Conservation (phyloP, 2,329 filamentous ascomycete genomes). For the Calonectria henricotiae region DNA sequence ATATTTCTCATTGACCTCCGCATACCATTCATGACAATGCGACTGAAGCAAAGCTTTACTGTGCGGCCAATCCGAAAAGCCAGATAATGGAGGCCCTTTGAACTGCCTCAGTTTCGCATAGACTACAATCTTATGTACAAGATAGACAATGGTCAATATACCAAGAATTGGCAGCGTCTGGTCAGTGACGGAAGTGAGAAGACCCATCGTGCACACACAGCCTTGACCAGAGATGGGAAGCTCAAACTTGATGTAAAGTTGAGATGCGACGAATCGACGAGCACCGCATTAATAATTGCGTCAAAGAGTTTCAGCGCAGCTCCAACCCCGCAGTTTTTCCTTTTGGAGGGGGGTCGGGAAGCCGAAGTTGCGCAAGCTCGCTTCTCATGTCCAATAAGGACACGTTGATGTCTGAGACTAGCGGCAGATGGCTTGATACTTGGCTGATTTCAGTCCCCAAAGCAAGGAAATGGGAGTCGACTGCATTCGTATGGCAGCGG, state of each 20-base stretch:
- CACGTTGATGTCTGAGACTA: neutral
- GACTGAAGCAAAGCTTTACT: conserved; percentile 32
- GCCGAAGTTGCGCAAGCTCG: conserved; percentile 10
- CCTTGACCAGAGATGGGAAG: neutral
- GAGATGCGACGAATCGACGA: conserved; percentile 1
- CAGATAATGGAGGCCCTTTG: conserved; percentile 23
- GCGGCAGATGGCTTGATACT: neutral
- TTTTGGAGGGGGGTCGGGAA: conserved; percentile 12
- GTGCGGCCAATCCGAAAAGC: conserved; percentile 35
- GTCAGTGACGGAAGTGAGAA: conserved; percentile 5
- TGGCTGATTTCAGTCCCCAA: neutral
- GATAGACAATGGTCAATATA: neutral
- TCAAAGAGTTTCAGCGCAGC: neutral
- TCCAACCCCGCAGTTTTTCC: conserved; percentile 29
- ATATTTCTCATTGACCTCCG: conserved; percentile 24
- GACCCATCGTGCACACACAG: conserved; percentile 15
- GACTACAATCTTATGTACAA: conserved; percentile 10
- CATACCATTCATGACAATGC: conserved; percentile 37
- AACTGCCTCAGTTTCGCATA: conserved; percentile 36
- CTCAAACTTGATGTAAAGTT: neutral
- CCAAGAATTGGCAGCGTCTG: conserved; percentile 15
- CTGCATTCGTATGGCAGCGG: neutral
- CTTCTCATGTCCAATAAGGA: neutral
- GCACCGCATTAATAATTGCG: conserved; percentile 11
- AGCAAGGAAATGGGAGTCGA: neutral